Conservation (phyloP, 2,329 filamentous ascomycete species). For the Madurella fahalii region DNA sequence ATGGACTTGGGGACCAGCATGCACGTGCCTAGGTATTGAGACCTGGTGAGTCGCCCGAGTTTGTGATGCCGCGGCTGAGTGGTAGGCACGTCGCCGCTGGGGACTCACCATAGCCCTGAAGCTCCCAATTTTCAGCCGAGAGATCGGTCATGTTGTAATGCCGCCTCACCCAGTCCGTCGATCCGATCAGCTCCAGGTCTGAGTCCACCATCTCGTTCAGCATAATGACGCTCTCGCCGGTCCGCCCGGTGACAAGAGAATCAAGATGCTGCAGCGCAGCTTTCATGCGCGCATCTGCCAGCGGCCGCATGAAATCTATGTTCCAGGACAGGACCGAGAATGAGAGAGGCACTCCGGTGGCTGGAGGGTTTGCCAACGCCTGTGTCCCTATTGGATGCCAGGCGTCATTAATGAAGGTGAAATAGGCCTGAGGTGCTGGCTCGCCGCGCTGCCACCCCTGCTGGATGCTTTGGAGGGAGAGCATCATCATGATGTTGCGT, state of each 20-base stretch:
- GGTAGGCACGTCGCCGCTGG: neutral
- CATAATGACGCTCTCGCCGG: slow-evolving; percentile 39
- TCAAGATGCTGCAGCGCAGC: slow-evolving; percentile 31
- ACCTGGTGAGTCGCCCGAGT: neutral
- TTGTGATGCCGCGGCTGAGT: neutral
- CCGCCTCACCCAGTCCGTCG: slow-evolving; percentile 43
- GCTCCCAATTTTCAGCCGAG: slow-evolving; percentile 39
- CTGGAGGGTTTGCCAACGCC: slow-evolving; percentile 7
- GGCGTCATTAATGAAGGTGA: slow-evolving; percentile 16
- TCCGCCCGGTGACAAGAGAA: slow-evolving; percentile 9
- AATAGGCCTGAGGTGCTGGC: slow-evolving; percentile 21
- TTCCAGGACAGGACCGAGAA: slow-evolving; percentile 34
- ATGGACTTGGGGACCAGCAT: slow-evolving; percentile 48
- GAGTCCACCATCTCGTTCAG: slow-evolving; percentile 49
- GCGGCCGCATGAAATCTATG: slow-evolving; percentile 36
- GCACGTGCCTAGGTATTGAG: slow-evolving; percentile 39
- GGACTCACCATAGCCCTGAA: slow-evolving; percentile 35
- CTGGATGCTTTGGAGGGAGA: too few species aligned
- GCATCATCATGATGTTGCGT: too few species aligned
- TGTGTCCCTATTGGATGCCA: slow-evolving; percentile 3
- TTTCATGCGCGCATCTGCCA: slow-evolving; percentile 31
- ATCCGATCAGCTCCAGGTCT: slow-evolving; percentile 43
- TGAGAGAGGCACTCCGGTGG: neutral
- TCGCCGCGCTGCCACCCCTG: slow-evolving; percentile 14
- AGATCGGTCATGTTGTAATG: slow-evolving; percentile 48